Evolutionary conservation across 768 basidiomycete genomes (phyloP), one percentile per base, ranked within the genome.

Genomic region (Lactifluus subvellereus): DNA sequence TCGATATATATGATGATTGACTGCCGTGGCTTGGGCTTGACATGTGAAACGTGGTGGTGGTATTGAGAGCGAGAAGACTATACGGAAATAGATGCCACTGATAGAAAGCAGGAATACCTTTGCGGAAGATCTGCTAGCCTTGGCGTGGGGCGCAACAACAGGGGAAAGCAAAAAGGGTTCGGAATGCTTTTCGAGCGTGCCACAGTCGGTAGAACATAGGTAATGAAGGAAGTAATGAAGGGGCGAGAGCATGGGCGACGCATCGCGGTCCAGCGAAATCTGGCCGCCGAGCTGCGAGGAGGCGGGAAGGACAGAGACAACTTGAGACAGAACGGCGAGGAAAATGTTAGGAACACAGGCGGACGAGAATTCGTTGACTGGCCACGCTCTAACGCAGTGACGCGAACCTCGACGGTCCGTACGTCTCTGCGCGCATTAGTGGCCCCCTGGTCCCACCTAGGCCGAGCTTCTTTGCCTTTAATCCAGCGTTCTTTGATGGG

Each of bases 371-470:
- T 42, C 8, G n/a, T 11, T 8, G 45, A 51, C 40, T 11, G 14
- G 42, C 13, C 7, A 80, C 69, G 77, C 78, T 51, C 51, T 22
- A 59, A 37, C 57, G 57, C 11, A 22, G 37, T 22, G 57, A 40
- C 10, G 49, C 74, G 80, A 87, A 79, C 59, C 85, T 80, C 30
- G 78, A 69, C 5, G 87, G 82, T 14, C 82, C 84, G 69, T 86
- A 89, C 4, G 89, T 89, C 72, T 90, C 88, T 1, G 87, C 82
- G 16, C 87, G 80, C 10, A 74, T 68, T 38, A 90, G 75, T 13
- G 81, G 78, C 33, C 71, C 75, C 43, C 61, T 51, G 3, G 40
- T 37, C 18, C 65, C 65, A 47, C 55, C 54, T 22, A 81, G 78
- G 1, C 71, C 76, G 20, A 79, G 65, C 73, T 83, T 85, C 75